Evolutionary conservation across 2,329 filamentous ascomycete genomes (phyloP).

Genomic region (Colletotrichum sp.): DNA sequence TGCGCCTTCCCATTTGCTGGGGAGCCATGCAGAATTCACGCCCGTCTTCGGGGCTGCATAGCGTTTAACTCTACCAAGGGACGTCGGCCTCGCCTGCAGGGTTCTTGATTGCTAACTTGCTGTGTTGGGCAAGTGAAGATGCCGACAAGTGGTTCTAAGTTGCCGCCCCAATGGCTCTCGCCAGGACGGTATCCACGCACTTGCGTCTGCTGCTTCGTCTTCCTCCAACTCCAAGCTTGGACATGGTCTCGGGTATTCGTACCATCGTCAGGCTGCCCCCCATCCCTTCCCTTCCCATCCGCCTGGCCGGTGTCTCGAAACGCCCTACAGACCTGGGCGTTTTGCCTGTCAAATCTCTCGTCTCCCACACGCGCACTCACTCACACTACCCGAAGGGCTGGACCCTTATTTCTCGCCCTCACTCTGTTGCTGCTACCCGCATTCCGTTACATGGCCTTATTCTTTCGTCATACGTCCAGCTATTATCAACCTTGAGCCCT

Average conservation of each 20-base stretch:
- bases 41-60: not conserved
- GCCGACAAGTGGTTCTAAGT: not conserved
- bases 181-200: not conserved
- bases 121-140: not conserved
- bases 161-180: not conserved
- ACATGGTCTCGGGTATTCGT: not conserved
- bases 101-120: not conserved
- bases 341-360: not conserved
- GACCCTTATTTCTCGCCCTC: not conserved
- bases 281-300: not conserved
- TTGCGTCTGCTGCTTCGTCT: not conserved
- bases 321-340: not conserved
- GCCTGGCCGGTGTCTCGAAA: not conserved
- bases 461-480: constrained; percentile 7
- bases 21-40: not conserved
- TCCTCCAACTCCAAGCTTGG: not conserved
- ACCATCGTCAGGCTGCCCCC: not conserved
- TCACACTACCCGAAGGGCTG: not conserved
- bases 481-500: constrained; percentile 6
- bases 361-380: not conserved
- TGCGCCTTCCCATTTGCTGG: not conserved
- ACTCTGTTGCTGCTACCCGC: not conserved
- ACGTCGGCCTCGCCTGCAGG: not conserved
- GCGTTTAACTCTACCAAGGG: not conserved
- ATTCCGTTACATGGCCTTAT: not conserved